These are phyloP conservation scores for Termitomyces sp. DNA, from an alignment of 768 basidiomycete genomes.

Conservation along the genomic window DNA sequence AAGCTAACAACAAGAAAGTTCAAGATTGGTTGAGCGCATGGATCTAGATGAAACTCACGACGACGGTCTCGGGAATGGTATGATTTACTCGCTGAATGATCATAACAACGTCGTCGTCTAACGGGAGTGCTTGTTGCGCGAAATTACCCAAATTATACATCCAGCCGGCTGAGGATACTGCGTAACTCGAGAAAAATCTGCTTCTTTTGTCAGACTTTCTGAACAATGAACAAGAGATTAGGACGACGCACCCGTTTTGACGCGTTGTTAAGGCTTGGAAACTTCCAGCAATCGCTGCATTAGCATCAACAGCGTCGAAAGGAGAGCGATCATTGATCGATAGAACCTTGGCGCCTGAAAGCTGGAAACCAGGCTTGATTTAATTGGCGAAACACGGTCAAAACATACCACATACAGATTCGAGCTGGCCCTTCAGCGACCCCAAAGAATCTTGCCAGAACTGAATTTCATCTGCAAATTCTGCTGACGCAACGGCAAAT, in stretches of 20 bases:
- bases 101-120: conserved; percentile 44
- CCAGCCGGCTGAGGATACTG: conserved; percentile 33
- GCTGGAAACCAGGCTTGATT: conserved; percentile 16
- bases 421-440: conserved; percentile 41
- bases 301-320: conserved; percentile 46
- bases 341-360: conserved; percentile 52
- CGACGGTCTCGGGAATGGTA: conserved; percentile 37
- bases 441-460: conserved; percentile 53
- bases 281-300: conserved; percentile 46
- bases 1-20: conserved; percentile 30
- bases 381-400: background rate
- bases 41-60: conserved; percentile 26
- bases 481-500: conserved; percentile 44
- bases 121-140: conserved; percentile 50
- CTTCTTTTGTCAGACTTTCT: background rate
- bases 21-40: background rate
- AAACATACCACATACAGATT: conserved; percentile 28
- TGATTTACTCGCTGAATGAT: conserved; percentile 41
- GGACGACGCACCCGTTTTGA: conserved; percentile 38
- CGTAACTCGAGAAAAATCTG: conserved; percentile 47
- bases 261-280: conserved; percentile 51
- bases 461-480: conserved; percentile 48
- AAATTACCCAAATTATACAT: conserved; percentile 50
- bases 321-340: conserved; percentile 51
- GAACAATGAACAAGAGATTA: background rate